A percentile compares a stretch with the other conserved stretches of the same genome.
Conservation (phyloP, 306 rosid genomes). For the Castanea sativa region DNA sequence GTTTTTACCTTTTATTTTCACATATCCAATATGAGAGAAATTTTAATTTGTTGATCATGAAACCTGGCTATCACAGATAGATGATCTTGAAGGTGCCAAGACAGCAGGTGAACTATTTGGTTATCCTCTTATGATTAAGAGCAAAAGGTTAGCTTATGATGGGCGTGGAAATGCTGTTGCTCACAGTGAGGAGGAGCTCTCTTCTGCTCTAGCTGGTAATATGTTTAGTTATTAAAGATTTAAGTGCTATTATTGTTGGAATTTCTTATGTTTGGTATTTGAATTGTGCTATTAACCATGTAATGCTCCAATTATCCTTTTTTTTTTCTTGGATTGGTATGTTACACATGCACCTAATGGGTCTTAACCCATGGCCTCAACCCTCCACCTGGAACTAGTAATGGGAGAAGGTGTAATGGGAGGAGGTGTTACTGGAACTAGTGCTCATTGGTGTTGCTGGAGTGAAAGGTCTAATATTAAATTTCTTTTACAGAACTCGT, state of each 20-base stretch:
- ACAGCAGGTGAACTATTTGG: slow-evolving; percentile 67
- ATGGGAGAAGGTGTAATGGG: too few relatives aligned
- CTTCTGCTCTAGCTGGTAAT: slow-evolving; percentile 67
- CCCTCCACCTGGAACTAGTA: too few relatives aligned
- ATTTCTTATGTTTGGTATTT: neutral
- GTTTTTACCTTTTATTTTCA: neutral
- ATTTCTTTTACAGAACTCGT: too few relatives aligned
- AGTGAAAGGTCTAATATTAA: too few relatives aligned
- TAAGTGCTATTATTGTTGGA: neutral
- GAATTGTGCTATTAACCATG: neutral
- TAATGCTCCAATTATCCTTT: neutral
- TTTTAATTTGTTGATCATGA: slow-evolving; percentile 1
- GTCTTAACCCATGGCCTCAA: too few relatives aligned
- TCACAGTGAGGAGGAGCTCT: slow-evolving; percentile 59
- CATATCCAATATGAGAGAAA: neutral
- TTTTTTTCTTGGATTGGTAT: neutral
- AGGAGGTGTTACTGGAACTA: too few relatives aligned
- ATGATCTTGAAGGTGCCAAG: slow-evolving; percentile 70
- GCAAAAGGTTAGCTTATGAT: slow-evolving; percentile 90
- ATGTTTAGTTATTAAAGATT: neutral
- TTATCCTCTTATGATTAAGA: slow-evolving; percentile 48
- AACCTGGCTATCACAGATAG: slow-evolving; percentile 45
- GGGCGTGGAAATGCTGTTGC: slow-evolving; percentile 97
- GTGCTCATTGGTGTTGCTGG: too few relatives aligned
- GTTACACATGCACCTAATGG: too few relatives aligned